phyloP scores from a whole-genome alignment of 2,329 filamentous ascomycete genomes.

The Pseudonectria foliicola region DNA sequence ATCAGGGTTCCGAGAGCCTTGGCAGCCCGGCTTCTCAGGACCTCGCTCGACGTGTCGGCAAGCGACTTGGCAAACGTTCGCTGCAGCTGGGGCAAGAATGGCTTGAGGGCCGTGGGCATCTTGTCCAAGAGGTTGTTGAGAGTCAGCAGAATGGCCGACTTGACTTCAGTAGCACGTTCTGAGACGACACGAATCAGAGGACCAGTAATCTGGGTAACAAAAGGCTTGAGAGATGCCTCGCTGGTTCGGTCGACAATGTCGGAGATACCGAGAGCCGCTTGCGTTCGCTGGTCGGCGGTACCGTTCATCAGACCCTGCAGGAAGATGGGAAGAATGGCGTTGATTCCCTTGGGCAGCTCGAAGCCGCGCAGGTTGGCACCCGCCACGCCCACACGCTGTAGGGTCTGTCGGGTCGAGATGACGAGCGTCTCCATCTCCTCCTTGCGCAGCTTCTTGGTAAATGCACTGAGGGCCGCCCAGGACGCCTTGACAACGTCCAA shows the following conservation, averaged over 20 bases:
- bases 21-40: constrained; percentile 78
- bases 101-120: constrained; percentile 91
- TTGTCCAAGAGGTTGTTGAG: constrained; percentile 94
- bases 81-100: constrained; percentile 93
- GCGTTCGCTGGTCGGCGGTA: constrained; percentile 81
- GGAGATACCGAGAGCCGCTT: constrained; percentile 86
- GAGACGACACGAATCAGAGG: constrained; percentile 97
- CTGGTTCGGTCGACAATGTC: constrained; percentile 93
- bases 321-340: constrained; percentile 92
- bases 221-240: constrained; percentile 80
- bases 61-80: constrained; percentile 94
- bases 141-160: constrained; percentile 86
- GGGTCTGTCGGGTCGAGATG: constrained; percentile 73
- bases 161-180: constrained; percentile 92
- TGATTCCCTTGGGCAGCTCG: constrained; percentile 90
- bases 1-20: constrained; percentile 93
- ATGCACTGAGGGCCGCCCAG: constrained; percentile 78
- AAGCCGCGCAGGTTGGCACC: constrained; percentile 84
- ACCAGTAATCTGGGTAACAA: constrained; percentile 95
- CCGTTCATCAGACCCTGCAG: constrained; percentile 97
- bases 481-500: constrained; percentile 77
- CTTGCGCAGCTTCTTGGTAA: constrained; percentile 86
- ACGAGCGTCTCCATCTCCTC: constrained; percentile 97
- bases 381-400: constrained; percentile 82
- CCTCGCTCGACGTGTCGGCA: constrained; percentile 85